Conservation (phyloP, 2,329 filamentous ascomycete species). For the Aspergillus puulaauensis region DNA sequence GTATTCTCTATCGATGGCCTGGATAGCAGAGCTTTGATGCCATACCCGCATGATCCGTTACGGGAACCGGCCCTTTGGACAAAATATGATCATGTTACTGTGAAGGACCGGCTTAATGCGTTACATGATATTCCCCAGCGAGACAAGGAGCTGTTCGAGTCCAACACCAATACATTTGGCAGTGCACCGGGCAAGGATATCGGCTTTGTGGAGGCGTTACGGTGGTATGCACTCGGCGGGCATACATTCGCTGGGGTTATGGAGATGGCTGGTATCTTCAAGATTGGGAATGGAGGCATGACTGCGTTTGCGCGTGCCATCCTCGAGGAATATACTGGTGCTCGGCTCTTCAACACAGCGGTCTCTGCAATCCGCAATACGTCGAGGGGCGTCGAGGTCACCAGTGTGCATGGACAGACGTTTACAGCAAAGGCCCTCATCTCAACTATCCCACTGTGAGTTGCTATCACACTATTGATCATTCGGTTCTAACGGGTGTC, state of each 20-base stretch:
- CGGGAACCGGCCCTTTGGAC: conserved; percentile 27
- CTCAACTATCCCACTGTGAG: not conserved
- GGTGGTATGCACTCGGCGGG: conserved; percentile 31
- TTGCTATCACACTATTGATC: not conserved
- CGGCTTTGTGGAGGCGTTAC: conserved; percentile 27
- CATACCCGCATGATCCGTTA: conserved; percentile 36
- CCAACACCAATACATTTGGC: conserved; percentile 18
- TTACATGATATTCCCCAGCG: conserved; percentile 18
- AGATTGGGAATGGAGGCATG: conserved; percentile 27
- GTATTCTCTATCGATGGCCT: conserved; percentile 35
- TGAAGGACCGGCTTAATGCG: conserved; percentile 30
- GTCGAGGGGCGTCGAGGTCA: not conserved
- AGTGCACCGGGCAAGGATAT: conserved; percentile 18
- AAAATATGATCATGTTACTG: conserved; percentile 28
- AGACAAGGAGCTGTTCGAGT: conserved; percentile 24
- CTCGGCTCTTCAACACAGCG: not conserved
- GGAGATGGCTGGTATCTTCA: conserved; percentile 24
- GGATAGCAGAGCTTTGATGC: conserved; percentile 33
- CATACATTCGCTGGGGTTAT: conserved; percentile 22
- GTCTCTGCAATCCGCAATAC: not conserved
- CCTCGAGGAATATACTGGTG: conserved; percentile 11
- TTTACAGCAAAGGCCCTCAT: not conserved
- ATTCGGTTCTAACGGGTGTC: not conserved
- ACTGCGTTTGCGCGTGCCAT: conserved; percentile 17
- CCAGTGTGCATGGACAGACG: not conserved